These are phyloP conservation scores for Calonectria montana DNA, from an alignment of 2,329 filamentous ascomycete genomes.

Conservation along the genomic window DNA sequence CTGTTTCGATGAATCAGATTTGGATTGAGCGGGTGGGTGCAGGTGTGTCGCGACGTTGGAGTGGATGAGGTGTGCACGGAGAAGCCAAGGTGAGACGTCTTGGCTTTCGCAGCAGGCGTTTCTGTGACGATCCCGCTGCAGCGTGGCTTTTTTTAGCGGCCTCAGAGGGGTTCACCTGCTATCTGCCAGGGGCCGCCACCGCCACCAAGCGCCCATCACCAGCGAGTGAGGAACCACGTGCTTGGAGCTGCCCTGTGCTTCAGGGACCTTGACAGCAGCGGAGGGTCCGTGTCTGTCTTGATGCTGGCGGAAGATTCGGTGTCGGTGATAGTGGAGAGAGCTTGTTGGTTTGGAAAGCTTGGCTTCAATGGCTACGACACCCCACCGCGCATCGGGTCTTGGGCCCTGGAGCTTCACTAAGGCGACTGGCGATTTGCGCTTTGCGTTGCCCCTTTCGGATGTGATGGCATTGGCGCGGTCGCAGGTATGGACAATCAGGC, in stretches of 20 bases:
- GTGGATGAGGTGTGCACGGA: slow-evolving; percentile 11
- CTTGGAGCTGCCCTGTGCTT: slow-evolving; percentile 35
- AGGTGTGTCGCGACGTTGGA: slow-evolving; percentile 9
- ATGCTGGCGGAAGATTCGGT: neutral
- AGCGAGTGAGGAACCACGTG: slow-evolving; percentile 32
- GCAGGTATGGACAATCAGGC: slow-evolving; percentile 9
- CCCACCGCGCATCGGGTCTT: neutral
- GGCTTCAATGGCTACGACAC: neutral
- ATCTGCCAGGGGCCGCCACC: slow-evolving; percentile 17
- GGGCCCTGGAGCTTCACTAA: neutral
- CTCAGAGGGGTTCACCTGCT: slow-evolving; percentile 23
- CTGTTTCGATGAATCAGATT: slow-evolving; percentile 21
- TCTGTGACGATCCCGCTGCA: slow-evolving; percentile 20
- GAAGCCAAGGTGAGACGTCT: neutral
- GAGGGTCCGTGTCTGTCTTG: neutral
- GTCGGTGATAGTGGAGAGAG: slow-evolving; percentile 6
- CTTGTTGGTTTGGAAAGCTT: slow-evolving; percentile 1
- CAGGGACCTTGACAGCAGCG: slow-evolving; percentile 24
- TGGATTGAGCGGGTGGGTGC: slow-evolving; percentile 15
- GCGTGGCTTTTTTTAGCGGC: slow-evolving; percentile 21
- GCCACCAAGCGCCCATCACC: slow-evolving; percentile 23
- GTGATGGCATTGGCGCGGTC: slow-evolving; percentile 5
- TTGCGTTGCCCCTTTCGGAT: neutral
- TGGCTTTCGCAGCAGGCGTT: neutral
- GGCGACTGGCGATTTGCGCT: slow-evolving; percentile 15